Base-by-base conservation (phyloP, 1,139 yeast genomes). In the Protomyces gravidus region DNA sequence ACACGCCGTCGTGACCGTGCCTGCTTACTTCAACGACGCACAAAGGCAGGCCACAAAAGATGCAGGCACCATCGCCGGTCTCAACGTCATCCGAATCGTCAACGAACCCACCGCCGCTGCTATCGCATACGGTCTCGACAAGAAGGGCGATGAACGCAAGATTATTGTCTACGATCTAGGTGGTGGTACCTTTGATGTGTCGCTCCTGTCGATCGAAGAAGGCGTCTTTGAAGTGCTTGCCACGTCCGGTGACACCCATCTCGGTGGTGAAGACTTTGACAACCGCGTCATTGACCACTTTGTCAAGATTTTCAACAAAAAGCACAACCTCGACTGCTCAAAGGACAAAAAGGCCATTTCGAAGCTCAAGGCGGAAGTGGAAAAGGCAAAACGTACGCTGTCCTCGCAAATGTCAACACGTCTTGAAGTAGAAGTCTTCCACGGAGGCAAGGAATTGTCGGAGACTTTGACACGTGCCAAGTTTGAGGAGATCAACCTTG, bases 21-120 rank as follows among this genome's bases (percentile, higher is more conserved):
- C 97, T 61, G 97, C 97, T 61, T 90, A 90, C 78, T 90, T 90
- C 79, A 92, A 90, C 75, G 97, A 90, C 76, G 95, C 97, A 62
- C 97, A 90, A 78, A 86, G 97, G 80, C 97, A 90, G 76, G 97
- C 97, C 64, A 90, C 97, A 65, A 89, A 90, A 79, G 97, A 89
- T 75, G 97, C 97, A 60, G 97, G 97, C 78, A 81, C 88, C 64
- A 90, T 90, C 79, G 95, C 97, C 51, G 97, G 97, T 68, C 82
- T 90, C 72, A 89, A 87, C 70, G 95, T 90, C 63, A 81, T 89
- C 72, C 86, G 97, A 79, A 89, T 90, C 72, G 95, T 90, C 68
- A 90, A 90, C 75, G 97, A 90, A 79, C 97, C 97, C 65, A 90
- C 97, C 61, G 97, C 97, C 55, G 97, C 97, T 64, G 97, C 97